Base-by-base conservation (phyloP, 345 rosid genomes). In the Erodium maritimum region DNA sequence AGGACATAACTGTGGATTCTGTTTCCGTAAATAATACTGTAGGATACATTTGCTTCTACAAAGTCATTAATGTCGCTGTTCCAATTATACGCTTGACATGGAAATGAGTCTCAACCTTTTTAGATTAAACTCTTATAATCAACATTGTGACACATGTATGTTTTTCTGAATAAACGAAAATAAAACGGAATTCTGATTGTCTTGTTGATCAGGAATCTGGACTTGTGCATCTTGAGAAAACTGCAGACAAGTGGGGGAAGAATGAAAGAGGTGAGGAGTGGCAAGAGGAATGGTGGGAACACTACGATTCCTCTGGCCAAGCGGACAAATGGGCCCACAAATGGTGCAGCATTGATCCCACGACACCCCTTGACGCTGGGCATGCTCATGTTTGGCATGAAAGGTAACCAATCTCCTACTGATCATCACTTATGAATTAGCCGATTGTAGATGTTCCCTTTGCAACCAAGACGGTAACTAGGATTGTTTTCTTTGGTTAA, bases 351-450 rank as follows among this genome's bases (percentile, higher is more conserved):
- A 77, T 86, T 65, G 89, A 91, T 75, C 98, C 93, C 18, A 76
- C 76, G 55, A 88, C 86, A 52, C 75, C 65, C 20, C 86, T 88
- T 48, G 91, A 84, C 1, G 87, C 70, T 67, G 98, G 98, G 48
- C 98, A 91, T 73, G 96, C 98, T 67, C 96, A 91, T 75, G 76
- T 86, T 66, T 91, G 98, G 95, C 98, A 91, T 56, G 98, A 91
- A 72, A 91, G 95, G 98, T 91, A 76, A 48, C 13, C 17, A 61
- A 21, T 13, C 29, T 64, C 59, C 6, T 60, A 42, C 34, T 22
- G 57, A 25, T n/a, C 19, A 54, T 60, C 29, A 12, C 18, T 17
- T 13, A 5, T 29, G 25, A 7, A 17, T 25, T 3, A 25, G 7
- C 33, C 7, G 33, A 25, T 7, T 2, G 33, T n/a, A n/a, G n/a